Conservation (phyloP, 2,329 filamentous ascomycete species). For the Diplodia mutila region DNA sequence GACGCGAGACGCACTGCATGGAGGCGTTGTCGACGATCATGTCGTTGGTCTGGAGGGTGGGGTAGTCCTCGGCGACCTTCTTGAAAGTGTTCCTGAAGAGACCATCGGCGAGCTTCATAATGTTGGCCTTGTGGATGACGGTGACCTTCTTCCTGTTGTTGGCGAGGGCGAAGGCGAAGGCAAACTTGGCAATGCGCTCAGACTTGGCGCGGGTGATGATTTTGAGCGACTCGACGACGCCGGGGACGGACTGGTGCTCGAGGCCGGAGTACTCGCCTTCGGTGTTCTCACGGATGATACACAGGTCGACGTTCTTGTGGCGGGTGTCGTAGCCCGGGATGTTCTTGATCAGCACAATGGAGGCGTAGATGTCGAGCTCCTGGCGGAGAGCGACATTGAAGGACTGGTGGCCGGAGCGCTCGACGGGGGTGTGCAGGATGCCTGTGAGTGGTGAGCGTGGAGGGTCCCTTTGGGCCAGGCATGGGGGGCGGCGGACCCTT, state of each 20-base stretch:
- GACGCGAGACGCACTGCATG: slow-evolving; percentile 96
- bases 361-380: slow-evolving; percentile 99
- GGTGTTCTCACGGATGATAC: slow-evolving; percentile 99
- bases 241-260: slow-evolving; percentile 95
- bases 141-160: slow-evolving; percentile 99
- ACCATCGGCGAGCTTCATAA: slow-evolving; percentile 99
- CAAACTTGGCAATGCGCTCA: slow-evolving; percentile 98
- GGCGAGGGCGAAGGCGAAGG: slow-evolving; percentile 94
- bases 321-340: slow-evolving; percentile 97
- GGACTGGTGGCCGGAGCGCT: slow-evolving; percentile 94
- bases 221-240: slow-evolving; percentile 98
- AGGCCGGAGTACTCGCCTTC: slow-evolving; percentile 99
- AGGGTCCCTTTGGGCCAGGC: not conserved
- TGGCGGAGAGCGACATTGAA: slow-evolving; percentile 99
- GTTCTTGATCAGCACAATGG: slow-evolving; percentile 98
- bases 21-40: slow-evolving; percentile 99
- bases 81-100: slow-evolving; percentile 99
- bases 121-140: slow-evolving; percentile 99
- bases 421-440: slow-evolving; percentile 96
- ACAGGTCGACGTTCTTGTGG: slow-evolving; percentile 95
- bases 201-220: slow-evolving; percentile 99
- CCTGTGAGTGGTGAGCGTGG: slow-evolving; percentile 36
- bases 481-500: slow-evolving; percentile 64
- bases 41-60: slow-evolving; percentile 93
- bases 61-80: slow-evolving; percentile 90